A percentile compares a stretch with the other conserved stretches of the same genome.
These are phyloP conservation scores for Krasilnikovozyma curviuscula DNA, from an alignment of 768 basidiomycete genomes.

Conservation along the genomic window DNA sequence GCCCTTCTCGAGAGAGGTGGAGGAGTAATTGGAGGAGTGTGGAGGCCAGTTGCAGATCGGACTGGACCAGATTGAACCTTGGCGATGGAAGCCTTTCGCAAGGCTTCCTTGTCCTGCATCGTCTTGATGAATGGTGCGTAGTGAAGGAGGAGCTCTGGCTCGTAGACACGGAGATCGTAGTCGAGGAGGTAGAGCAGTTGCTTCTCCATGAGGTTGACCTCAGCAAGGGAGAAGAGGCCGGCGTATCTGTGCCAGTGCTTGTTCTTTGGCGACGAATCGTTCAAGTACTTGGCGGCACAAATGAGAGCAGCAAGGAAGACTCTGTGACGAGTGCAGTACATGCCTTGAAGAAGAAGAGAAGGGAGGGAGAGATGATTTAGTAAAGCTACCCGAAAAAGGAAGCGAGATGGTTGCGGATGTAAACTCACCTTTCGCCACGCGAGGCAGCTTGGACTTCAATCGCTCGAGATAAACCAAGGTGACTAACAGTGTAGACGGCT, in stretches of 20 bases:
- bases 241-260: constrained; percentile 74
- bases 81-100: background rate
- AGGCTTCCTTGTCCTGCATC: constrained; percentile 15
- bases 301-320: constrained; percentile 93
- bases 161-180: constrained; percentile 71
- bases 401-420: background rate
- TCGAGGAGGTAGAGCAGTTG: constrained; percentile 82
- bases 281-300: constrained; percentile 88
- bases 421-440: constrained; percentile 59
- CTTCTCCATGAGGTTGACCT: constrained; percentile 87
- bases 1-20: too few relatives aligned
- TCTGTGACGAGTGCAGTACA: constrained; percentile 81
- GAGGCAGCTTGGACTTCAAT: constrained; percentile 56
- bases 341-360: constrained; percentile 29
- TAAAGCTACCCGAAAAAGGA: background rate
- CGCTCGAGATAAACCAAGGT: constrained; percentile 85
- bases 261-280: constrained; percentile 84
- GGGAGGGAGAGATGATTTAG: constrained; percentile 10
- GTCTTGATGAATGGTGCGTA: constrained; percentile 38
- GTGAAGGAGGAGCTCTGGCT: constrained; percentile 45
- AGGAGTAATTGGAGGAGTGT: constrained; percentile 15
- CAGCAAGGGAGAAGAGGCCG: constrained; percentile 37
- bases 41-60: background rate
- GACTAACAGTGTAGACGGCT: constrained; percentile 71
- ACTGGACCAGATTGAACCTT: background rate